These are phyloP conservation scores for Aspergillus diversus DNA, from an alignment of 495 filamentous ascomycete species.

Conservation along the genomic window DNA sequence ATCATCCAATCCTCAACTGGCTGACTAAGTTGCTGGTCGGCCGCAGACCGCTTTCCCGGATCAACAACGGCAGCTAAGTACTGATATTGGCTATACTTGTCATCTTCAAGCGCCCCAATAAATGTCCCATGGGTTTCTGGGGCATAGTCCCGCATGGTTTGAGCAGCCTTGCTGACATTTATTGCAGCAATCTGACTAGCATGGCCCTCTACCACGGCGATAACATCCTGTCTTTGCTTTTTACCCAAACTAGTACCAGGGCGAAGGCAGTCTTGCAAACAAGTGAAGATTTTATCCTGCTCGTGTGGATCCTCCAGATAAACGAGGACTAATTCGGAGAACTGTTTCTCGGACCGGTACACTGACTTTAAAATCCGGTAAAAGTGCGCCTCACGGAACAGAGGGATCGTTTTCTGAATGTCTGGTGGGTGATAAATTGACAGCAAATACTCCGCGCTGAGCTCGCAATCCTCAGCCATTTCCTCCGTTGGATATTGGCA, in stretches of 20 bases:
- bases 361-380: slow-evolving; percentile 92
- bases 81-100: slow-evolving; percentile 67
- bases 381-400: slow-evolving; percentile 81
- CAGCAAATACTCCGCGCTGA: slow-evolving; percentile 92
- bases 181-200: slow-evolving; percentile 70
- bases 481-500: slow-evolving; percentile 82
- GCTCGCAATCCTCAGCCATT: slow-evolving; percentile 89
- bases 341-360: slow-evolving; percentile 80
- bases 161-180: slow-evolving; percentile 69
- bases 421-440: slow-evolving; percentile 93
- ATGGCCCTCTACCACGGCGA: slow-evolving; percentile 69
- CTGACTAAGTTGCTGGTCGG: slow-evolving; percentile 38
- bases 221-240: slow-evolving; percentile 75
- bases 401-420: slow-evolving; percentile 69
- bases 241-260: slow-evolving; percentile 69
- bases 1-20: slow-evolving; percentile 57
- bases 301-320: slow-evolving; percentile 87
- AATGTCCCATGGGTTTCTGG: slow-evolving; percentile 74
- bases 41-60: slow-evolving; percentile 48
- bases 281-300: slow-evolving; percentile 72
- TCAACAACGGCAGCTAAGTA: slow-evolving; percentile 84
- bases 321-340: slow-evolving; percentile 73
- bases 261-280: slow-evolving; percentile 78
- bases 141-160: slow-evolving; percentile 66
- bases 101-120: slow-evolving; percentile 64